phyloP scores from a whole-genome alignment of 2,329 filamentous ascomycete species.

The Endoconidiophora laricicola region DNA sequence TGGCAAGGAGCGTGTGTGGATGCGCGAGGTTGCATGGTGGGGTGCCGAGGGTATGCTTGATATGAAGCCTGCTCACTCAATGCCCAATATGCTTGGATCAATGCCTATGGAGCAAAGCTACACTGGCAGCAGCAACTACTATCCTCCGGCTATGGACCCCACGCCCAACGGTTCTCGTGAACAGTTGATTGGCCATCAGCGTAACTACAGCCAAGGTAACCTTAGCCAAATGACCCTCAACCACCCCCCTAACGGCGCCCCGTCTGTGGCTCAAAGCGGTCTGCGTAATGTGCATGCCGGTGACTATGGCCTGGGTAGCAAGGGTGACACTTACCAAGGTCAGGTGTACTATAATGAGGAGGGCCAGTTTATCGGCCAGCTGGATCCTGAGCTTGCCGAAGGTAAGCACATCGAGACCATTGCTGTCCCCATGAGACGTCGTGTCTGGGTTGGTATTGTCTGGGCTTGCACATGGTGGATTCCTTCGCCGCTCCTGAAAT shows the following conservation, averaged over 20 bases:
- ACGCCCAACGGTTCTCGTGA: constrained; percentile 54
- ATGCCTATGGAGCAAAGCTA: constrained; percentile 47
- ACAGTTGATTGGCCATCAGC: constrained; percentile 45
- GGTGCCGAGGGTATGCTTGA: constrained; percentile 95
- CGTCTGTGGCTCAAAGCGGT: constrained; percentile 44
- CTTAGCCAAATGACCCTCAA: constrained; percentile 35
- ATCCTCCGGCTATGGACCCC: constrained; percentile 49
- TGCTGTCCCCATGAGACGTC: constrained; percentile 44
- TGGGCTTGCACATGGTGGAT: constrained; percentile 91
- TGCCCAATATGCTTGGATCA: constrained; percentile 13
- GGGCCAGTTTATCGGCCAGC: constrained; percentile 47
- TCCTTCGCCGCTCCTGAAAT: constrained; percentile 67
- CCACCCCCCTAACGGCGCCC: constrained; percentile 20
- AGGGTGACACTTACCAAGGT: constrained; percentile 63
- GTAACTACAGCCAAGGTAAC: constrained; percentile 39
- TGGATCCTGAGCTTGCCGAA: constrained; percentile 65
- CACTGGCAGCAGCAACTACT: constrained; percentile 48
- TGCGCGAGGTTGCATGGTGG: constrained; percentile 91
- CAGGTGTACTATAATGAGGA: constrained; percentile 59
- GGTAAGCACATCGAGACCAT: constrained; percentile 61
- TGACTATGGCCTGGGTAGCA: constrained; percentile 77
- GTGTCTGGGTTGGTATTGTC: constrained; percentile 64
- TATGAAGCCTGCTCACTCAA: constrained; percentile 48
- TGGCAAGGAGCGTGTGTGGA: constrained; percentile 85
- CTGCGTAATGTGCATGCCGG: constrained; percentile 44